Evolutionary conservation across 2,329 filamentous ascomycete species (phyloP), one percentile per base, ranked within the genome.

Genomic region (Alternaria conjuncta): DNA sequence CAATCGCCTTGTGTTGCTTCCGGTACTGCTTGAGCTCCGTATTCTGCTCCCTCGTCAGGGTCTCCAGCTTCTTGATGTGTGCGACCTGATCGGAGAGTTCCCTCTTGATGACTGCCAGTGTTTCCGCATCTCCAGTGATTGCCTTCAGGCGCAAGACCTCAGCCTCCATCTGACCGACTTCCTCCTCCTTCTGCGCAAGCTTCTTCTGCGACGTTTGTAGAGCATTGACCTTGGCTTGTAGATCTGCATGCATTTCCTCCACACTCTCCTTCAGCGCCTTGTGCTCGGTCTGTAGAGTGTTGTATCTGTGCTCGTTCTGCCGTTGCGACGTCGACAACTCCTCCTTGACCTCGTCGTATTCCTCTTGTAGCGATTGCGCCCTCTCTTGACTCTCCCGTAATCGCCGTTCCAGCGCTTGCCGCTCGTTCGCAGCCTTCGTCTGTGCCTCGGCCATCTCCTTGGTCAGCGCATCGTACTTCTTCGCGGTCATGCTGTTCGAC

Each of bases 11-110:
- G 78, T 94, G 90, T 4, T 91, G 82, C 69, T 94, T 92, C 13
- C 94, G 90, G 41, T 96, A 86, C 70, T 94, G 91, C 71, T 92
- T 93, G 36, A 99, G 82, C 77, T 99, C 95, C 0, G 86, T 81
- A 13, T 88, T 84, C 75, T 97, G 92, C 54, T 97, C 93, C 23
- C 92, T 86, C 66, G 93, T 97, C 36, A 88, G 88, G 1, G 88
- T 86, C 78, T 99, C 96, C 4, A 99, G 84, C 28, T 88, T 90
- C 63, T 93, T 90, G 68, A 97, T 97, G 75, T 98, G 94, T n/a
- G 89, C 86, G 1, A 99, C 92, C 76, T 98, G 96, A 68, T 97
- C 94, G 0, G 92, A 90, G 5, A 99, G 86, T 80, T 99, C 94
- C 69, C 90, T 88, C 77, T 95, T 93, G 71, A 99, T 92, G 32